A percentile compares a stretch with the other conserved stretches of the same genome.
These are phyloP conservation scores for Aspergillus sp. DNA, from an alignment of 2,329 filamentous ascomycete genomes.

Conservation along the genomic window DNA sequence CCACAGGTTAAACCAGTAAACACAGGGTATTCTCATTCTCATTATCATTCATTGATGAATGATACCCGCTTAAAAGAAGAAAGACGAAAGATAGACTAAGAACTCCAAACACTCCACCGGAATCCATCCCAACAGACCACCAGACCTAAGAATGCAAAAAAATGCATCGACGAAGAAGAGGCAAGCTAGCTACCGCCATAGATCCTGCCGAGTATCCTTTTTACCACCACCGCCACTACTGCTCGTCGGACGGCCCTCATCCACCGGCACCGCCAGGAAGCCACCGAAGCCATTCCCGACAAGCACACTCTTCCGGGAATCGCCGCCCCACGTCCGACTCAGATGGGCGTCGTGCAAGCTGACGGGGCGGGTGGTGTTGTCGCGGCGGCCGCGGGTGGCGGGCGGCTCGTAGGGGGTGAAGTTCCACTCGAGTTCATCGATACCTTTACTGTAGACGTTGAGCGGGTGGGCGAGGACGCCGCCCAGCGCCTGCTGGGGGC, in stretches of 20 bases:
- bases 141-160: too few relatives aligned
- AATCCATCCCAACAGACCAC: too few relatives aligned
- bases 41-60: too few relatives aligned
- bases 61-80: not conserved
- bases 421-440: constrained; percentile 61
- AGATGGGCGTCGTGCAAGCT: constrained; percentile 39
- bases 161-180: too few relatives aligned
- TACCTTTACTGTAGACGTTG: constrained; percentile 58
- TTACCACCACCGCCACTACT: constrained; percentile 23
- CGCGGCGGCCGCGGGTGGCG: constrained; percentile 26
- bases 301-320: constrained; percentile 53
- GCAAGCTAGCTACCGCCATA: constrained; percentile 25
- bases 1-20: too few relatives aligned
- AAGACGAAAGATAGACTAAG: constrained; percentile 2
- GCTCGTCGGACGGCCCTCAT: constrained; percentile 36
- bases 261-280: constrained; percentile 55
- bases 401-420: constrained; percentile 53
- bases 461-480: constrained; percentile 48
- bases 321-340: constrained; percentile 52
- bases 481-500: constrained; percentile 17
- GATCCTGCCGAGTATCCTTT: constrained; percentile 25
- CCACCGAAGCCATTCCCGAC: constrained; percentile 61
- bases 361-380: constrained; percentile 38
- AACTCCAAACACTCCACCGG: too few relatives aligned
- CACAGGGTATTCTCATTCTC: too few relatives aligned